Evolutionary conservation across 768 basidiomycete species (phyloP).

Genomic region (Ephemerocybe angulata): DNA sequence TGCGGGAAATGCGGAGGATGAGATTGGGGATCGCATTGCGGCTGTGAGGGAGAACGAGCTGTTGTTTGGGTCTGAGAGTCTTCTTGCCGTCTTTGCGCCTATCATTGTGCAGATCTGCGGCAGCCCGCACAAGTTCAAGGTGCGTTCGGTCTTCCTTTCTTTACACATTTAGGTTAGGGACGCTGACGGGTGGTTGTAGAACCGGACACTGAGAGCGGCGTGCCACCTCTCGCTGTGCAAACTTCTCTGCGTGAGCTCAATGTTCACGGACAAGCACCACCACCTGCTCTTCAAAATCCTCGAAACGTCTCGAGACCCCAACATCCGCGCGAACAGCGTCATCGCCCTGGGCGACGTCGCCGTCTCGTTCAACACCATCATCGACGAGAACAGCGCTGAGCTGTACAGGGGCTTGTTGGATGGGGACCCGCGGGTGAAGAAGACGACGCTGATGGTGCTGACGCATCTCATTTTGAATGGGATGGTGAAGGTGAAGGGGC

Average conservation of each 20-base stretch:
- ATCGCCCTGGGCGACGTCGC: conserved; percentile 98
- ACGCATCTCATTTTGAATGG: conserved; percentile 96
- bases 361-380: conserved; percentile 94
- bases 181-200: conserved; percentile 43
- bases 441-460: conserved; percentile 98
- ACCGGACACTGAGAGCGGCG: conserved; percentile 78
- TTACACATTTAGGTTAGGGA: background rate
- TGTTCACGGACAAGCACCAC: conserved; percentile 90
- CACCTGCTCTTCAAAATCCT: conserved; percentile 89
- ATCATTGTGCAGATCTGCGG: conserved; percentile 89
- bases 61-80: conserved; percentile 75
- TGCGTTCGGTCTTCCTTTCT: conserved; percentile 30
- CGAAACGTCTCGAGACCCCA: conserved; percentile 85
- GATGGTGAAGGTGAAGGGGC: conserved; percentile 99
- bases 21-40: conserved; percentile 91
- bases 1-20: conserved; percentile 95
- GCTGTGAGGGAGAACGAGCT: conserved; percentile 83
- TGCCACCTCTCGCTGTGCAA: conserved; percentile 91
- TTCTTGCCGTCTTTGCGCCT: conserved; percentile 84
- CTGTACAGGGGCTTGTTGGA: conserved; percentile 94
- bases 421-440: conserved; percentile 85
- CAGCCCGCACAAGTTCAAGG: conserved; percentile 89
- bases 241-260: conserved; percentile 91
- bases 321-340: conserved; percentile 92
- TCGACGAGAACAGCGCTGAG: conserved; percentile 96